phyloP scores from a whole-genome alignment of 192 early-diverging fungal species.

The Umbelopsis ramanniana region DNA sequence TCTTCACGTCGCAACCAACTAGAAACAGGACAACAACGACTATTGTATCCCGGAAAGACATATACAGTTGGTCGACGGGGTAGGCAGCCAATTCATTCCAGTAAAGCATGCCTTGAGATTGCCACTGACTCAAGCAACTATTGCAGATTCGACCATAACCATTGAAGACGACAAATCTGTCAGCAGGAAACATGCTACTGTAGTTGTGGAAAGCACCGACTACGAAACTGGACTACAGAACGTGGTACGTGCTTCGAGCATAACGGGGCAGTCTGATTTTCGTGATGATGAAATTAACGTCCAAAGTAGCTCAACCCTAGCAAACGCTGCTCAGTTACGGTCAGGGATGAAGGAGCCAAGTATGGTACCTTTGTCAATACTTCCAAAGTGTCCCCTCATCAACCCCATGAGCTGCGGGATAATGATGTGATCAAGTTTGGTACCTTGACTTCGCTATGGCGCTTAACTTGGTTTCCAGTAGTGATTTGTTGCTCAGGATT shows the following conservation, averaged over 20 bases:
- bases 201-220: background rate
- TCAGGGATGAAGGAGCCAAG: conserved; percentile 7
- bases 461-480: background rate
- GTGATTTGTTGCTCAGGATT: conserved; percentile 14
- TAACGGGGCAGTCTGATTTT: background rate
- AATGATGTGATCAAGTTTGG: conserved; percentile 13
- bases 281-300: background rate
- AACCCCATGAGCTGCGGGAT: background rate
- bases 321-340: background rate
- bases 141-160: conserved; percentile 13
- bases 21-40: background rate
- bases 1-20: background rate
- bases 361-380: conserved; percentile 15
- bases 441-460: conserved; percentile 1
- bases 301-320: background rate
- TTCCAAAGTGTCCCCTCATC: background rate
- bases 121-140: background rate
- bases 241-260: background rate
- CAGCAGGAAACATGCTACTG: conserved; percentile 20
- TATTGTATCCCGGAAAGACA: background rate
- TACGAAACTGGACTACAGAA: background rate
- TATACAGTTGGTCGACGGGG: background rate
- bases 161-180: conserved; percentile 21
- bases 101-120: background rate
- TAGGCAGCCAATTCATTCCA: background rate